phyloP scores from a whole-genome alignment of 2,329 filamentous ascomycete species.

The Macroventuria anomochaeta region DNA sequence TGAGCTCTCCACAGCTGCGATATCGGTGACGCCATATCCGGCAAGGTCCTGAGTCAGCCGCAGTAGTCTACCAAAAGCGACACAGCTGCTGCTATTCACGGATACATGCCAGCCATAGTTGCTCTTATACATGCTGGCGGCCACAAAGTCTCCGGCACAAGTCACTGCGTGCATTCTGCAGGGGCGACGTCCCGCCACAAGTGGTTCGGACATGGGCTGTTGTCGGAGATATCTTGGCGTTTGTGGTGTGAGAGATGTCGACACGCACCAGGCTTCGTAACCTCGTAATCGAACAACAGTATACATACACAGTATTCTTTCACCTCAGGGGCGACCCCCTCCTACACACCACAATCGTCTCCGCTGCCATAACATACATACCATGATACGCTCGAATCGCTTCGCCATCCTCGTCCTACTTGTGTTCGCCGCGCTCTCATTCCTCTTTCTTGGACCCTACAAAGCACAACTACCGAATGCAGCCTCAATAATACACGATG shows the following conservation, averaged over 20 bases:
- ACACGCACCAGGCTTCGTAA: background rate
- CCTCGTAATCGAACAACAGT: background rate
- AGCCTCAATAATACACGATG: slow-evolving; percentile 23
- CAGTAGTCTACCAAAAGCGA: slow-evolving; percentile 27
- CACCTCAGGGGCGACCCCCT: background rate
- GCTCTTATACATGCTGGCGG: background rate
- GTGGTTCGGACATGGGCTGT: slow-evolving; percentile 8
- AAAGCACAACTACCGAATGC: slow-evolving; percentile 49
- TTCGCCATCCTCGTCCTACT: slow-evolving; percentile 58
- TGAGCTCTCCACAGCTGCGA: slow-evolving; percentile 35
- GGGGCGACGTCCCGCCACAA: background rate
- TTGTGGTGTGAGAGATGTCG: slow-evolving; percentile 6
- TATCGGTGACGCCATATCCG: slow-evolving; percentile 41
- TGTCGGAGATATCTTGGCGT: slow-evolving; percentile 9
- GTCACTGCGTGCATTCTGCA: background rate
- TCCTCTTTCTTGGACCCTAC: slow-evolving; percentile 66
- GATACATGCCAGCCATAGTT: background rate
- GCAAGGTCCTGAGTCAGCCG: slow-evolving; percentile 36
- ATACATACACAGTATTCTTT: background rate
- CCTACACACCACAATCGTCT: background rate
- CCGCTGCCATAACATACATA: background rate
- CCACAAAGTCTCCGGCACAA: background rate
- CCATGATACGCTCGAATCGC: slow-evolving; percentile 46
- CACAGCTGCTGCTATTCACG: slow-evolving; percentile 7
- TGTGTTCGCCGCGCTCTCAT: slow-evolving; percentile 62